phyloP scores from a whole-genome alignment of 352 stramenopile species.

The Phytophthora citrophthora region DNA sequence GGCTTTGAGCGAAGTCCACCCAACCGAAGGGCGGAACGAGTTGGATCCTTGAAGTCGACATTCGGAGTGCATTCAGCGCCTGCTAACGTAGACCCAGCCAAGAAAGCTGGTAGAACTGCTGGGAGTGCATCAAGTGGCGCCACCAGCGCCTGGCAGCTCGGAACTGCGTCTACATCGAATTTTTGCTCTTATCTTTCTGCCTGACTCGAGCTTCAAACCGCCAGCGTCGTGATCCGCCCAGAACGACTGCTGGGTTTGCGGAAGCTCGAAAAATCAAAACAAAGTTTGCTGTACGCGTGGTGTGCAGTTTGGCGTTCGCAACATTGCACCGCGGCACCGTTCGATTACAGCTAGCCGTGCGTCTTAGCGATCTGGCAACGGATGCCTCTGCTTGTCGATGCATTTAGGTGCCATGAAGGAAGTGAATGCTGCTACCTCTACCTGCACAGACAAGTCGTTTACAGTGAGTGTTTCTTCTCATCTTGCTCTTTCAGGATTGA shows the following conservation, averaged over 20 bases:
- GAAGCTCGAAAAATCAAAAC: not conserved
- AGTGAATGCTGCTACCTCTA: not conserved
- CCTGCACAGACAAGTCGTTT: not conserved
- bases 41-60: slow-evolving; percentile 11
- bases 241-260: slow-evolving; percentile 10
- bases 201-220: not conserved
- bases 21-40: slow-evolving; percentile 1
- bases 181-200: slow-evolving; percentile 3
- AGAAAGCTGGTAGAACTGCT: not conserved
- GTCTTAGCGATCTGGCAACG: not conserved
- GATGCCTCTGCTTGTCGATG: not conserved
- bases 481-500: not conserved
- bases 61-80: not conserved
- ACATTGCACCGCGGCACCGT: slow-evolving; percentile 14
- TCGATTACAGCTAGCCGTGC: slow-evolving; percentile 10
- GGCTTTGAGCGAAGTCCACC: not conserved
- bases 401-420: not conserved
- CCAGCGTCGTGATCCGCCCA: not conserved
- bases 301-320: slow-evolving; percentile 19
- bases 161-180: slow-evolving; percentile 4
- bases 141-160: not conserved
- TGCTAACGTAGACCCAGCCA: not conserved
- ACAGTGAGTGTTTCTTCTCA: not conserved
- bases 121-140: slow-evolving; percentile 7
- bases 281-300: slow-evolving; percentile 1